Percentiles rank a stretch among this genome's conserved stretches.
phyloP scores from a whole-genome alignment of 768 basidiomycete species.

The Terana coerulea region DNA sequence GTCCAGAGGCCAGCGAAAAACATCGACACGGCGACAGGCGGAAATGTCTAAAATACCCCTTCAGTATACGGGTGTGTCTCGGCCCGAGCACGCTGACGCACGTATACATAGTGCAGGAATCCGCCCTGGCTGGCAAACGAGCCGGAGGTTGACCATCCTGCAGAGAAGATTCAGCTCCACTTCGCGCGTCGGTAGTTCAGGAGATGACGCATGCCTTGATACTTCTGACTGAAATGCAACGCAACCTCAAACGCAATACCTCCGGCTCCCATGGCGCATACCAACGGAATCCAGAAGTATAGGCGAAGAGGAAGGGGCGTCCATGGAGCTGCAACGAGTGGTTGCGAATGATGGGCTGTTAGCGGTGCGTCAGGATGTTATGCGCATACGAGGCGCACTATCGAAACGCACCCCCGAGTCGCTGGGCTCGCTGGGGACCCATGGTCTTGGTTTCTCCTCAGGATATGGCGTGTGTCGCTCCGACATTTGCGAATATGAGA shows the following conservation, averaged over 20 bases:
- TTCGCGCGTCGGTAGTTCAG: no score
- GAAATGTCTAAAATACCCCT: slow-evolving; percentile 37
- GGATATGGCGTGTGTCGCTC: neutral
- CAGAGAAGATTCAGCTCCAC: slow-evolving; percentile 1
- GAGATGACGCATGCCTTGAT: slow-evolving; percentile 34
- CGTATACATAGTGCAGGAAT: slow-evolving; percentile 52
- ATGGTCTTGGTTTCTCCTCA: neutral
- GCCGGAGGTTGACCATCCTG: slow-evolving; percentile 43
- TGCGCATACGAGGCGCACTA: no score
- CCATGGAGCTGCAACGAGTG: slow-evolving; percentile 29
- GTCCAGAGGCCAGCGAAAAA: slow-evolving; percentile 49
- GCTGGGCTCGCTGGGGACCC: neutral
- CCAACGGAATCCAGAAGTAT: slow-evolving; percentile 45
- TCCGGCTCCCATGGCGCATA: slow-evolving; percentile 32
- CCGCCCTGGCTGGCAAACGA: slow-evolving; percentile 25
- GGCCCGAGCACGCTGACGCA: no score
- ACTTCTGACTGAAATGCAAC: slow-evolving; percentile 41
- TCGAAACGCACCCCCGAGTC: neutral
- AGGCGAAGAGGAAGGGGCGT: slow-evolving; percentile 41
- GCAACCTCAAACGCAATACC: slow-evolving; percentile 46
- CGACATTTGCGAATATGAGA: neutral
- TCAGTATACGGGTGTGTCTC: neutral
- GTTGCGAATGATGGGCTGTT: no score
- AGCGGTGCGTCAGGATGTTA: no score
- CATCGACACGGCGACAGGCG: slow-evolving; percentile 48